These are phyloP conservation scores for Antitrichia curtipendula DNA, from an alignment of 225 moss, liverwort and hornwort species.

Conservation along the genomic window DNA sequence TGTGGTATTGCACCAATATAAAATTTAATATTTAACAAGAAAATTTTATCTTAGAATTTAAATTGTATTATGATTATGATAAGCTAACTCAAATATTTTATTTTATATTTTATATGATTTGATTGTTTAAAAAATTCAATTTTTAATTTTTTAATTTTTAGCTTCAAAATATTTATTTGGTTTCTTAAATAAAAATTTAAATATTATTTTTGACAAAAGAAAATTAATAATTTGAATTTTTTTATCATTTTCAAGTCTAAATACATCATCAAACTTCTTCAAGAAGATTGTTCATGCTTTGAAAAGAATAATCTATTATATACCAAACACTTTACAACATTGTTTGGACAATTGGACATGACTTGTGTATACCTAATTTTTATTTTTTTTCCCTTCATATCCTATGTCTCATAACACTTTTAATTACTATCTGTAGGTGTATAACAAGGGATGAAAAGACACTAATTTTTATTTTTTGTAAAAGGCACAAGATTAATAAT, in stretches of 20 bases:
- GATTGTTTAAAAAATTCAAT: too few species aligned
- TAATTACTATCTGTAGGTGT: background rate
- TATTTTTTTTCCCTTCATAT: background rate
- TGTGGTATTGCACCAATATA: background rate
- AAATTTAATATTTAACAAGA: background rate
- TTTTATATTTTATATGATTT: too few species aligned
- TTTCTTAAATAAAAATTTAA: too few species aligned
- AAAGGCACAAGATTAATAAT: background rate
- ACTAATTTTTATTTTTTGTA: background rate
- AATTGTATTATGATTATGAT: too few species aligned
- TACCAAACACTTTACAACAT: background rate
- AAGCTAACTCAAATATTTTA: too few species aligned
- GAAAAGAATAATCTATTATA: background rate
- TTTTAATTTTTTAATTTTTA: too few species aligned
- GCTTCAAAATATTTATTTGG: too few species aligned
- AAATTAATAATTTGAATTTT: background rate
- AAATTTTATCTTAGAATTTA: background rate
- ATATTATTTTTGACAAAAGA: too few species aligned
- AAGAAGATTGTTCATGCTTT: background rate
- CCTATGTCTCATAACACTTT: fast-evolving
- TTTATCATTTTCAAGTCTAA: background rate
- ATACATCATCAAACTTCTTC: background rate
- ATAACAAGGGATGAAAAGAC: background rate
- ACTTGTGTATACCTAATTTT: too few species aligned
- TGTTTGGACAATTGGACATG: background rate